A percentile compares a stretch with the other conserved stretches of the same genome.
Evolutionary conservation across 768 basidiomycete species (phyloP).

Genomic region (Tephrocybe sp.): DNA sequence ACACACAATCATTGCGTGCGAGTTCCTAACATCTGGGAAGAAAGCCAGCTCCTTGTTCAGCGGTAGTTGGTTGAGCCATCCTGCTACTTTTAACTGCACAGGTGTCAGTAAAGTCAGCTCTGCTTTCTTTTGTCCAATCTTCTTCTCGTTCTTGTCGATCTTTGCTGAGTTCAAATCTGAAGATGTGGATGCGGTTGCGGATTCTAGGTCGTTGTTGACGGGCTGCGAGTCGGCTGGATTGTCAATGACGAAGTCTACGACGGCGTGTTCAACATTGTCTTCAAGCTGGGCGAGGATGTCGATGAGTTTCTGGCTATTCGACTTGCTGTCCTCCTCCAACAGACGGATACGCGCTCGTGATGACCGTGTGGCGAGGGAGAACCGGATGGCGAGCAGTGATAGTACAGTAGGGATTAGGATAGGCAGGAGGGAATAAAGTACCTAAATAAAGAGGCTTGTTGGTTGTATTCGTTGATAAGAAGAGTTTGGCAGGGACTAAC

Average conservation of each 20-base stretch:
- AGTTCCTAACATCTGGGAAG: constrained; percentile 55
- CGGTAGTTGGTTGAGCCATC: constrained; percentile 65
- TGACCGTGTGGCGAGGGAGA: constrained; percentile 53
- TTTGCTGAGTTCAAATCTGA: neutral
- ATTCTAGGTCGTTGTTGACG: neutral
- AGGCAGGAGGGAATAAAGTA: constrained; percentile 56
- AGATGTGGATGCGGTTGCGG: neutral
- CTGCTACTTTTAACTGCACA: constrained; percentile 54
- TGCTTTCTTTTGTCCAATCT: constrained; percentile 4
- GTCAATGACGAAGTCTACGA: constrained; percentile 58
- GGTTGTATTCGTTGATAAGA: constrained; percentile 5
- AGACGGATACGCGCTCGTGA: constrained; percentile 65
- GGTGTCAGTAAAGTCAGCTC: constrained; percentile 50
- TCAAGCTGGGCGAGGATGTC: constrained; percentile 60
- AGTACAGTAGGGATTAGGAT: constrained; percentile 61
- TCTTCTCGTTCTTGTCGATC: neutral
- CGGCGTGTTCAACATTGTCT: constrained; percentile 54
- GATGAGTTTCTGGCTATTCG: constrained; percentile 48
- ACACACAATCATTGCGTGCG: constrained; percentile 71
- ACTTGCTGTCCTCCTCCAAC: constrained; percentile 53
- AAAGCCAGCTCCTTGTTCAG: constrained; percentile 71
- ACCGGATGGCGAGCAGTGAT: constrained; percentile 49
- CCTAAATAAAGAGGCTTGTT: constrained; percentile 33
- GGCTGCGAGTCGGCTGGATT: constrained; percentile 19
- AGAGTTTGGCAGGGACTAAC: constrained; percentile 36